Base-by-base conservation (phyloP, 495 filamentous ascomycete species). In the Neurospora cerealis region DNA sequence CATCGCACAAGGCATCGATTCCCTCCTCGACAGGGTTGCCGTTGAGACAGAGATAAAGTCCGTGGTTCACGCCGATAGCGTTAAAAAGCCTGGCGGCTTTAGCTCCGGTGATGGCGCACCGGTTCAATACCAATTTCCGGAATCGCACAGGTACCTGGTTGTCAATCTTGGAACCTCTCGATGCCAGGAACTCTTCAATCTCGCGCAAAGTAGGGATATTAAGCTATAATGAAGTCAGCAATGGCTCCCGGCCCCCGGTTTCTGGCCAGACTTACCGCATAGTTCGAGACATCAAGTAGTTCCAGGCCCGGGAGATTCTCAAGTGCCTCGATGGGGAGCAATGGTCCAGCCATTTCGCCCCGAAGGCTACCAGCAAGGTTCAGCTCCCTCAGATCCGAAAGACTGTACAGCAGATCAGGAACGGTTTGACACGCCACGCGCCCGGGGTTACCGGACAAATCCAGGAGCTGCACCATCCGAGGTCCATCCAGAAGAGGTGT, bases 11-110 rank as follows among this genome's bases (percentile, higher is more conserved):
- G 72, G 88, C 81, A 4, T 89, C 80, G 34, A 89, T 87, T 66
- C 93, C 92, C 54, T 90, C 87, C 77, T 94, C 92, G 36, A 98
- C 87, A 9, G 89, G 88, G 80, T 97, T 99, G 70, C 92, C 91
- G 76, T 89, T 96, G 72, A 97, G 87, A 74, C 91, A 85, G 19
- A 98, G 83, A 78, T 96, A 91, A 48, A 97, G 82, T 37, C 91
- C 87, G 32, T 92, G 89, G 41, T 88, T 81, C 41, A 82, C 78
- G 2, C 87, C 89, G 21, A 98, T 92, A 9, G 93, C 91, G 76
- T 89, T 87, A 78, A 98, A 88, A 40, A 99, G 85, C 70, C 90
- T 87, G 9, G 93, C 94, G 3, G 94, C 90, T 79, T 94, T 90
- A 62, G 85, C 87, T 15, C 95, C 94, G 8, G 88, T 93, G 69